Evolutionary conservation across 2,329 filamentous ascomycete genomes (phyloP), one percentile per base, ranked within the genome.

Genomic region (Aureobasidium sp.): DNA sequence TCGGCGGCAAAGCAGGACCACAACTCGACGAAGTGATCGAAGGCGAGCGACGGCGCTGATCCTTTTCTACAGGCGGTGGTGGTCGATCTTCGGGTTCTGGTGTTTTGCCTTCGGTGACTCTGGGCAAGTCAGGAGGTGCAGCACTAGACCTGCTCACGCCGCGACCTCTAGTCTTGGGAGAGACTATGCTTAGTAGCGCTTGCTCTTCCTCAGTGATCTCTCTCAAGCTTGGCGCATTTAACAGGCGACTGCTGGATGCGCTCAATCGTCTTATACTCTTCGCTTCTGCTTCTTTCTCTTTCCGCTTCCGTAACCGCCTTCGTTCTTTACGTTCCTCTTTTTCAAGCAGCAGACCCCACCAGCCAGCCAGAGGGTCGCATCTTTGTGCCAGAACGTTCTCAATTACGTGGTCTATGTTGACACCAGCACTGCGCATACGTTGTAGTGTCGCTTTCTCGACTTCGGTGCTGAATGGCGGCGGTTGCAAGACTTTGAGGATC

Each of bases 341-440:
- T 71, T 97, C 94, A 10, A 97, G 85, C 42, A 99, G 77, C 32
- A 99, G 76, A 3, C 90, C 89, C 94, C 94, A 99, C 94, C 94
- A 99, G 6, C 94, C 94, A 56, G 91, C 90, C 53, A 99, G 78
- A 6, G 88, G 84, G 75, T 99, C 93, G 71, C 94, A 97, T 66
- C 90, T 84, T 72, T 96, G 91, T 4, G 91, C 85, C 39, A 96
- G 76, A 3, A 99, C 94, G 69, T 94, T 95, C 72, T 97, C 93
- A 66, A 97, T 93, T 8, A 99, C 90, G 64, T 88, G 84, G 71
- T 99, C 94, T 63, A 96, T 94, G 70, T 97, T 90, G 27, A 97
- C 91, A 0, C 94, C 94, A 5, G 94, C 91, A 67, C 89, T 90
- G 63, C 90, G 88, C 92, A 99, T 97, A 27, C 94, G 85, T 65